phyloP scores from a whole-genome alignment of 2,329 filamentous ascomycete genomes.

The Penicillium crustosum region DNA sequence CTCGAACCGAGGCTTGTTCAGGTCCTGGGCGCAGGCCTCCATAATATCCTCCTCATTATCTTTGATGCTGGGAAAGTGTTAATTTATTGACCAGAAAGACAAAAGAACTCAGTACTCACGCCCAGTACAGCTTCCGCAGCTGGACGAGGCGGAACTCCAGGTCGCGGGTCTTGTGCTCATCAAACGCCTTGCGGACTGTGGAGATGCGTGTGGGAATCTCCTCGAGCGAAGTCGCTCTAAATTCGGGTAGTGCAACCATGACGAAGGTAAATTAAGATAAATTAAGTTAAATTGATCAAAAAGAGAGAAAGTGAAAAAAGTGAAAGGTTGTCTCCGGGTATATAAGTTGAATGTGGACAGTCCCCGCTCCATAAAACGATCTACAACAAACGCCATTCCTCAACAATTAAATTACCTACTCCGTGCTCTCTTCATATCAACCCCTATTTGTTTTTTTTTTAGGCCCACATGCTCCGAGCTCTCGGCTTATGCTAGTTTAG shows the following conservation, averaged over 20 bases:
- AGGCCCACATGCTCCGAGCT: constrained; percentile 7
- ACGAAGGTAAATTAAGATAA: constrained; percentile 8
- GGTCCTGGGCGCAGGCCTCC: constrained; percentile 73
- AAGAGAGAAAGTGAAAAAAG: constrained; percentile 1
- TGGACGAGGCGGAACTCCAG: constrained; percentile 79
- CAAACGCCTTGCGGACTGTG: constrained; percentile 67
- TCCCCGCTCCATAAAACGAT: background rate
- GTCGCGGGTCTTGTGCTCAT: constrained; percentile 76
- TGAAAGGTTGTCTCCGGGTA: background rate
- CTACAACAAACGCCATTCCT: too few relatives aligned
- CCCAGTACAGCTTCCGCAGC: constrained; percentile 95
- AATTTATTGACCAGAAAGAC: background rate
- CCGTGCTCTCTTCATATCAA: too few relatives aligned
- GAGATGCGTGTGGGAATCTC: constrained; percentile 63
- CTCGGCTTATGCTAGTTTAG: constrained; percentile 1
- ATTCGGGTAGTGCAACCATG: constrained; percentile 45
- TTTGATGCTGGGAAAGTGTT: constrained; percentile 52
- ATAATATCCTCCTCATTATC: constrained; percentile 73
- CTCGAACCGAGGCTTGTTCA: constrained; percentile 77
- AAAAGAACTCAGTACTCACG: constrained; percentile 41
- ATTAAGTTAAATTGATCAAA: background rate
- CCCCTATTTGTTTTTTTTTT: background rate
- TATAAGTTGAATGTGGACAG: background rate
- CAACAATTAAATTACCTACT: too few relatives aligned
- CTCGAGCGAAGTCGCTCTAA: constrained; percentile 64